A percentile compares a stretch with the other conserved stretches of the same genome.
These are phyloP conservation scores for Ailanthus altissimus DNA, from an alignment of 345 rosid species.

Conservation along the genomic window DNA sequence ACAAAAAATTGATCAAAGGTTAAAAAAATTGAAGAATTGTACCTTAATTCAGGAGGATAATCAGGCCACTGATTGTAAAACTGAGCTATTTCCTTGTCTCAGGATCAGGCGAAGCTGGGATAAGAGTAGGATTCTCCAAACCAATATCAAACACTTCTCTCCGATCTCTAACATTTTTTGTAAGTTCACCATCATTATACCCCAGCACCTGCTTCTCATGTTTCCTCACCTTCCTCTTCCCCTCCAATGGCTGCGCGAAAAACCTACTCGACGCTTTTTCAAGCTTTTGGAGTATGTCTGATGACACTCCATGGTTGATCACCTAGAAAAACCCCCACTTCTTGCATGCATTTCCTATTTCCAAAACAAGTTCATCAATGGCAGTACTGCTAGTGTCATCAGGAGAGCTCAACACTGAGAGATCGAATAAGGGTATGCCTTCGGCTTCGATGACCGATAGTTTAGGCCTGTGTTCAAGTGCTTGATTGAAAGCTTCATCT, in stretches of 20 bases:
- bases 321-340: conserved; percentile 50
- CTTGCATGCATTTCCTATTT: conserved; percentile 41
- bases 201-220: conserved; percentile 32
- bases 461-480: conserved; percentile 38
- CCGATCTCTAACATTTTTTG: conserved; percentile 62
- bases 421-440: conserved; percentile 43
- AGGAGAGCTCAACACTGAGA: conserved; percentile 27
- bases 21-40: too few species aligned
- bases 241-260: conserved; percentile 35
- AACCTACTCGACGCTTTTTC: conserved; percentile 30
- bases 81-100: too few species aligned
- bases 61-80: too few species aligned
- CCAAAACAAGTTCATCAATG: conserved; percentile 22
- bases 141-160: conserved; percentile 47
- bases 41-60: too few species aligned
- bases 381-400: not conserved
- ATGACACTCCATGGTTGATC: conserved; percentile 47
- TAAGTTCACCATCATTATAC: conserved; percentile 44
- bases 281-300: conserved; percentile 22
- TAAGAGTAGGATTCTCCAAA: conserved; percentile 23
- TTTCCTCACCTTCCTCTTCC: conserved; percentile 41
- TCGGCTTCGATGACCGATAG: conserved; percentile 14
- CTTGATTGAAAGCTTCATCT: conserved; percentile 36
- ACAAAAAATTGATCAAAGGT: too few species aligned
- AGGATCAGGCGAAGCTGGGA: conserved; percentile 21